Evolutionary conservation across 257 asterid genomes (phyloP).

Genomic region (Forsythia viridissima): DNA sequence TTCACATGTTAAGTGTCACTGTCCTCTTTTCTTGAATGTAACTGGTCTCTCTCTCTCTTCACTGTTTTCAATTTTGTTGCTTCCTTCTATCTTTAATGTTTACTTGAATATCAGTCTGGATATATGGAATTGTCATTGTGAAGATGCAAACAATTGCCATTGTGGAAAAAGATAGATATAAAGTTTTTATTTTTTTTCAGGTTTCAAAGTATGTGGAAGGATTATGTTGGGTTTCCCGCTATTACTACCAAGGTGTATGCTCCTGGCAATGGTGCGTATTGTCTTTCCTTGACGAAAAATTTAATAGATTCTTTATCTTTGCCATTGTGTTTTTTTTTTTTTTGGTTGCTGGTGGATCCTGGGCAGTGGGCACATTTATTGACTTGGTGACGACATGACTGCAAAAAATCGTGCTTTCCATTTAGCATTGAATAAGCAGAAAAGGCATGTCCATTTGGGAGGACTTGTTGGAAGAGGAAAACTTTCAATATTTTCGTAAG

Average conservation of each 20-base stretch:
- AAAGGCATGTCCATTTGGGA: conserved; percentile 4
- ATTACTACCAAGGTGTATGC: conserved; percentile 98
- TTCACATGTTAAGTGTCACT: background rate
- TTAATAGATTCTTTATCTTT: conserved; percentile 1
- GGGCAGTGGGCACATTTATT: background rate
- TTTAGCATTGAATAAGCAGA: conserved; percentile 11
- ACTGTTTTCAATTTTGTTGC: background rate
- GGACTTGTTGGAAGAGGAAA: conserved; percentile 18
- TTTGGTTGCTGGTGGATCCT: background rate
- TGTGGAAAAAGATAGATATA: conserved; percentile 21
- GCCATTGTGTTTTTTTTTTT: conserved; percentile 4
- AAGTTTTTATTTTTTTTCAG: conserved; percentile 46
- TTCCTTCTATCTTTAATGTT: background rate
- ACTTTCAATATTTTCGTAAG: conserved; percentile 17
- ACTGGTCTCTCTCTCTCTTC: background rate
- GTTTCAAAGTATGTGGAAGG: conserved; percentile 93
- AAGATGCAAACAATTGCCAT: background rate
- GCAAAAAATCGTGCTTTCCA: background rate
- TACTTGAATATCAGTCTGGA: background rate
- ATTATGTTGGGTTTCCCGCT: conserved; percentile 96
- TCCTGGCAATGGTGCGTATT: conserved; percentile 93
- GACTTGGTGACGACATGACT: background rate
- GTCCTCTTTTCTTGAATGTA: background rate
- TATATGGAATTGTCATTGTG: background rate
- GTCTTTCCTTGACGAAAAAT: conserved; percentile 12